Evolutionary conservation across 495 filamentous ascomycete genomes (phyloP).

Genomic region (Rostrohypoxylon terebratum): DNA sequence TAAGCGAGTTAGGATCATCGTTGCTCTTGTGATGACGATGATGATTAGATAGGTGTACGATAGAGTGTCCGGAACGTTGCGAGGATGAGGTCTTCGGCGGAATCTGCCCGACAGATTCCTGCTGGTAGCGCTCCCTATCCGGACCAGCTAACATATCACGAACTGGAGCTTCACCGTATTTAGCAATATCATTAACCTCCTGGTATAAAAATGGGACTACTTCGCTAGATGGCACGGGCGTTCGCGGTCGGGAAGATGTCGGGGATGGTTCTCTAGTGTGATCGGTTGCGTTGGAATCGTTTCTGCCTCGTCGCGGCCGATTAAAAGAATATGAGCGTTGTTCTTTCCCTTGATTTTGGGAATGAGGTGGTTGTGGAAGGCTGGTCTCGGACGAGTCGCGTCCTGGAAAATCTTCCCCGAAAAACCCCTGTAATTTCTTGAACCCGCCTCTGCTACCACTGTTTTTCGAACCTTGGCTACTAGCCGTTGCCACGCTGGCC

Average conservation of each 20-base stretch:
- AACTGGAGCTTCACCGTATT: constrained; percentile 85
- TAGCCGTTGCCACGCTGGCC: constrained; percentile 85
- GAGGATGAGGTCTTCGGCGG: constrained; percentile 65
- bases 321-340: constrained; percentile 69
- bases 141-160: constrained; percentile 76
- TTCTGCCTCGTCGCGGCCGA: constrained; percentile 72
- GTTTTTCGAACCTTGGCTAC: constrained; percentile 89
- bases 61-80: constrained; percentile 63
- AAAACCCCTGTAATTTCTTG: constrained; percentile 83
- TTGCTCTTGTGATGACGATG: constrained; percentile 81
- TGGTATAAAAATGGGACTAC: constrained; percentile 97
- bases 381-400: constrained; percentile 80
- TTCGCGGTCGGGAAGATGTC: constrained; percentile 76
- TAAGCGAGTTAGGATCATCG: constrained; percentile 73
- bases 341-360: constrained; percentile 57
- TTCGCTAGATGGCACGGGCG: constrained; percentile 89
- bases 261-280: constrained; percentile 74
- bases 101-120: constrained; percentile 55
- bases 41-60: constrained; percentile 69
- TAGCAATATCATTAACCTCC: constrained; percentile 83
- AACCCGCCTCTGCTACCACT: constrained; percentile 74
- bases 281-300: constrained; percentile 77
- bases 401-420: constrained; percentile 84
- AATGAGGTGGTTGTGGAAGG: constrained; percentile 63
- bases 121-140: constrained; percentile 73